A percentile compares a stretch with the other conserved stretches of the same genome.
Conservation (phyloP, 2,329 filamentous ascomycete species). For the Colletotrichum ledebouriae region DNA sequence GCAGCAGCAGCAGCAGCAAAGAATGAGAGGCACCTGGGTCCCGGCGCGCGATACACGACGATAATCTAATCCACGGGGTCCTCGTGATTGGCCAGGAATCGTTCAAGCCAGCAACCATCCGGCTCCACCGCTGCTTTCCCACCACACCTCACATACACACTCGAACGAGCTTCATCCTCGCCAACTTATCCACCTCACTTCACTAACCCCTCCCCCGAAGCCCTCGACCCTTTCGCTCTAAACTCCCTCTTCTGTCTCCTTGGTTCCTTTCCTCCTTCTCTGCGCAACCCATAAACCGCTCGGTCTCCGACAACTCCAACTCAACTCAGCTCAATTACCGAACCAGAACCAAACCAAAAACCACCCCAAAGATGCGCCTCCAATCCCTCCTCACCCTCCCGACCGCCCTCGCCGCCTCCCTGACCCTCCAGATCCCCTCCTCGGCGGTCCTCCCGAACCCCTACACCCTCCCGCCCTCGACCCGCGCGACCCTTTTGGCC, state of each 20-base stretch:
- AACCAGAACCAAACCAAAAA: not conserved
- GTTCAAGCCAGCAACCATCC: not conserved
- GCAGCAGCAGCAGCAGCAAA: not conserved
- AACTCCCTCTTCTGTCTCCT: not conserved
- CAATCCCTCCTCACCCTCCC: conserved; percentile 53
- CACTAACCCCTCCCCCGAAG: not conserved
- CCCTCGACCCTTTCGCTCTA: not conserved
- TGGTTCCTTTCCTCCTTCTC: not conserved
- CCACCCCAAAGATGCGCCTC: conserved; percentile 52
- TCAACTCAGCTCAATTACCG: not conserved
- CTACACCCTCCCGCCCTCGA: conserved; percentile 71
- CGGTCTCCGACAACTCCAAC: not conserved
- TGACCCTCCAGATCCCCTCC: conserved; percentile 61
- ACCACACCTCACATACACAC: too few relatives aligned
- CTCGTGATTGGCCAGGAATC: conserved; percentile 31
- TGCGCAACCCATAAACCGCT: not conserved
- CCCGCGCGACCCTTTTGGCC: conserved; percentile 71
- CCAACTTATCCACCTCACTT: not conserved
- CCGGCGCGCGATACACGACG: conserved; percentile 32
- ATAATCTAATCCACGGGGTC: conserved; percentile 16
- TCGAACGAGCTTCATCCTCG: conserved; percentile 8
- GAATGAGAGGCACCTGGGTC: not conserved
- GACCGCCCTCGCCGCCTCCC: conserved; percentile 52
- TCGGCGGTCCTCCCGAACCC: conserved; percentile 60
- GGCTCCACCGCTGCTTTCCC: not conserved